Evolutionary conservation across 192 early-diverging fungal species (phyloP), one percentile per base, ranked within the genome.

Genomic region (Mortierella claussenii): DNA sequence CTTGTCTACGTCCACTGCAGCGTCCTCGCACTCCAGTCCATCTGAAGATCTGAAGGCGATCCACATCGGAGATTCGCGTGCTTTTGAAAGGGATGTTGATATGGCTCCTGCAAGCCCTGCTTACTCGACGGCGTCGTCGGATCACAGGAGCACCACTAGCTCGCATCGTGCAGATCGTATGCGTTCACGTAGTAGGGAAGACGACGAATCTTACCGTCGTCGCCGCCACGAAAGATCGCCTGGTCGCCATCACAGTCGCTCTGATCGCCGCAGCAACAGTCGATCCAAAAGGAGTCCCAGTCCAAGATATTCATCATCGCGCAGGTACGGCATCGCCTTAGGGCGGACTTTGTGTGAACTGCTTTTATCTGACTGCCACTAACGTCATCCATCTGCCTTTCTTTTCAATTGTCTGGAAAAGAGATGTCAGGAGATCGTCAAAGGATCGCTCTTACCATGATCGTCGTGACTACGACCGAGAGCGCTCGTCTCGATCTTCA

Each of bases 21-120:
- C 30, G 20, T 70, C 69, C 13, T 62, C 68, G 32, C 68, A 47
- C n/a, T 74, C 62, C 24, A 73, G 69, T 33, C 70, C 70, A 28
- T 74, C 70, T 12, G 70, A 74, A 36, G 70, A 55, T 20, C 42
- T 74, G 20, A 74, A 65, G 12, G 62, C 55, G 10, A 74, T 74
- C 31, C 70, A 74, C 11, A 65, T 74, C 15, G 50, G 62, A 26
- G 55, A 65, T 36, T 44, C 32, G 3, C 51, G 57, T 4, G 18
- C 2, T 1, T 32, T 30, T 11, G 61, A 50, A 28, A 76, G 48
- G 49, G 71, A 76, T 27, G 15, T 60, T n/a, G 63, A 76, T 4
- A 67, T 76, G 62, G 43, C 71, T 12, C 63, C 71, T 12, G 63
- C 71, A 44, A 76, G 71, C 27, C 71, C 71, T 30, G 49, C 56